Evolutionary conservation across 345 rosid genomes (phyloP), one percentile per base, ranked within the genome.

Genomic region (Stellera chamaejasme): DNA sequence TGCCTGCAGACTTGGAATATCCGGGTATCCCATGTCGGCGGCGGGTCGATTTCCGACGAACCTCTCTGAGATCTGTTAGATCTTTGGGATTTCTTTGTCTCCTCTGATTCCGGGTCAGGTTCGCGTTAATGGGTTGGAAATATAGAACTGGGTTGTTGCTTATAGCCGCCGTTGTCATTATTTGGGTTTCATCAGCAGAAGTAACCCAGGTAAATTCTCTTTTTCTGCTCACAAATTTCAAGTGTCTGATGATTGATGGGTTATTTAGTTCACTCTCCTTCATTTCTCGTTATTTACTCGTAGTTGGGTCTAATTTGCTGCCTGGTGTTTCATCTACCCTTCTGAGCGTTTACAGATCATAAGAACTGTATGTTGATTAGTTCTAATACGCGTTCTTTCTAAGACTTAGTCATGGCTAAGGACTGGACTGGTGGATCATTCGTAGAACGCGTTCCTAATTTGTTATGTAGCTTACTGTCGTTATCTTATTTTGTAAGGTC

Each of bases 141-240:
- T 93, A 93, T 52, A 87, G 61, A 61, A 90, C 97, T 57, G 99
- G 99, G 49, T 61, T 93, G 71, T 79, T 89, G 63, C 77, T 93
- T 68, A 93, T 93, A 39, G 82, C 66, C 42, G 75, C 97, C 51
- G 99, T 93, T 61, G 99, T 93, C 66, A 58, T 93, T 63, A 93
- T 93, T 66, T 85, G 93, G 96, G 94, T 88, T 64, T 69, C 88
- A 66, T 88, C 90, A 32, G 96, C 93, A 39, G 92, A 85, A 77
- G 92, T 85, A 50, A 85, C 96, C 71, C 96, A 87, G 97, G 92
- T 82, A 25, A 3, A 57, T 52, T 61, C 46, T 25, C 11, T 26
- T 11, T 41, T 36, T 6, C 36, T 14, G 16, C 44, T 56, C 19
- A 3, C 10, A 27, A 27, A 5, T 12, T 51, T 10, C 2, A 3